Evolutionary conservation across 108 stramenopile species (phyloP), one percentile per base, ranked within the genome.

Genomic region (Cyclotella baltica): DNA sequence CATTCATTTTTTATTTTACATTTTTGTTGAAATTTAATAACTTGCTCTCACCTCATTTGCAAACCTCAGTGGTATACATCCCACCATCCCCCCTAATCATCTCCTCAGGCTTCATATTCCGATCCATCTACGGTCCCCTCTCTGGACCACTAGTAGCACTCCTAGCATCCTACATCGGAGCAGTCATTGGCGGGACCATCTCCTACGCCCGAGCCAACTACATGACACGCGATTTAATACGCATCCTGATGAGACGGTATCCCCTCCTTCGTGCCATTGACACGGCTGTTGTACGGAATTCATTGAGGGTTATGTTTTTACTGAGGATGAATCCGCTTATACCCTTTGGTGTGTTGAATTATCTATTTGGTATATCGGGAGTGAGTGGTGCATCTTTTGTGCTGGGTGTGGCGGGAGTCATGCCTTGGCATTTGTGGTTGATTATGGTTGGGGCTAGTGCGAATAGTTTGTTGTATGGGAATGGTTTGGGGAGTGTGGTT

Each of bases 321-420:
- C 18, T 78, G 65, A 29, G 81, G 18, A 63, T 82, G 55, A 78
- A 78, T 67, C 71, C 69, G 4, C 33, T 82, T 0, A 73, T 82
- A 34, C 81, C 81, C 1, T 82, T 82, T 66, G 76, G 76, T 4
- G 70, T 77, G 8, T 37, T 81, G 69, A 81, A 81, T 72, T 81
- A 81, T 47, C 31, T 77, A n/a, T 76, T 76, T 56, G 80, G 80
- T 4, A 72, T 81, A 4, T 71, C 76, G n/a, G 80, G 80, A 0
- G 76, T 77, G 3, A 34, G 61, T 34, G 51, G 63, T 46, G 38
- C 30, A 2, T 16, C 20, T 8, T 81, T 81, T 46, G 59, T 81
- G 3, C 33, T 77, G 33, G 69, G 61, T 0, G 77, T 82, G 63
- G 72, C 70, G 27, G 81, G 76, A 0, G 56, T 78, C 18, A 2